phyloP scores from a whole-genome alignment of 2,329 filamentous ascomycete genomes.

The Colletotrichum incanum region DNA sequence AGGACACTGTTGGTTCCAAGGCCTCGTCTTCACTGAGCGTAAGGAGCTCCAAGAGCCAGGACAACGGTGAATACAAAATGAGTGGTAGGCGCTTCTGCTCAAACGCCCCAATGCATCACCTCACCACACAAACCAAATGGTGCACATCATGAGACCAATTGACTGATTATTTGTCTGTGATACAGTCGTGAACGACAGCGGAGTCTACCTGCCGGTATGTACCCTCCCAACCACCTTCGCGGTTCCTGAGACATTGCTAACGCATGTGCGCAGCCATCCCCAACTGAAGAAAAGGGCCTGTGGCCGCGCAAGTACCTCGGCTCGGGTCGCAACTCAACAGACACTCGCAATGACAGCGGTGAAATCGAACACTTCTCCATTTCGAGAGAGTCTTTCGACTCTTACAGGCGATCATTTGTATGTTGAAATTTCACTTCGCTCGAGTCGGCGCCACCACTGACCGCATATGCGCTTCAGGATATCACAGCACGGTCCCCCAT shows the following conservation, averaged over 20 bases:
- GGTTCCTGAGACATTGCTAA: conserved; percentile 47
- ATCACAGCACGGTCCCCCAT: conserved; percentile 91
- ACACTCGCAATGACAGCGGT: conserved; percentile 72
- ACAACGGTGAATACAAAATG: conserved; percentile 84
- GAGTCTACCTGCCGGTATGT: conserved; percentile 91
- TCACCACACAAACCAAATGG: conserved; percentile 25
- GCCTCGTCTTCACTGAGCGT: conserved; percentile 75
- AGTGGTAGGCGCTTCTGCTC: conserved; percentile 72
- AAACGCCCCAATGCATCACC: conserved; percentile 32
- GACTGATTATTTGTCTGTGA: conserved; percentile 46
- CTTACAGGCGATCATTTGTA: conserved; percentile 96
- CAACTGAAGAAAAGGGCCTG: conserved; percentile 85
- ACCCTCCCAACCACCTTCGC: conserved; percentile 29
- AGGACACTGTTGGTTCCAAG: conserved; percentile 75
- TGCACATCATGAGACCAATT: conserved; percentile 46
- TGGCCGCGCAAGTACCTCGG: conserved; percentile 75
- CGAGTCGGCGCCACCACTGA: conserved; percentile 7
- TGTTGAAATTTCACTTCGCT: conserved; percentile 52
- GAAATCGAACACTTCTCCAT: conserved; percentile 96
- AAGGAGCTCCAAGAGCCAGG: conserved; percentile 71
- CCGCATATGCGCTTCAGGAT: conserved; percentile 70
- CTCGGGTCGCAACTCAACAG: conserved; percentile 67
- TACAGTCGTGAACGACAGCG: conserved; percentile 94
- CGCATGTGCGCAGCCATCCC: conserved; percentile 77
- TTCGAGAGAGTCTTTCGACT: conserved; percentile 96